Conservation (phyloP, 495 filamentous ascomycete genomes). For the Annulohypoxylon nitens region DNA sequence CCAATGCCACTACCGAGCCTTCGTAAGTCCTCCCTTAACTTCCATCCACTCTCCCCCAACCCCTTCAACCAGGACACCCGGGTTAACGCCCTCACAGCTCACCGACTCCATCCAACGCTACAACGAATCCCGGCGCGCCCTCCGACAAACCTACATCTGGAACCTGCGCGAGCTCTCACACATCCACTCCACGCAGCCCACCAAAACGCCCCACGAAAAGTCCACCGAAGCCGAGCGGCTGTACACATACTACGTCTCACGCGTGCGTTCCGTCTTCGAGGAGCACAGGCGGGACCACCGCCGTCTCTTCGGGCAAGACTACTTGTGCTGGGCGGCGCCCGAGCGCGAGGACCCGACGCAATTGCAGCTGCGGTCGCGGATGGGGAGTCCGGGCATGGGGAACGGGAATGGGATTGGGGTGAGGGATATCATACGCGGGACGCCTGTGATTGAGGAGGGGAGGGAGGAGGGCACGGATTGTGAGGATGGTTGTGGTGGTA, state of each 20-base stretch:
- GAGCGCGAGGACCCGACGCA: conserved; percentile 32
- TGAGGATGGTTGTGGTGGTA: not conserved
- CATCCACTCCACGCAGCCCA: conserved; percentile 35
- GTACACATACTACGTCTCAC: conserved; percentile 49
- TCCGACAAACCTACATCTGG: conserved; percentile 45
- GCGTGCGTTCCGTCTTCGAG: conserved; percentile 47
- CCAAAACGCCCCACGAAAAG: conserved; percentile 35
- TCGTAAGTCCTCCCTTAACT: conserved; percentile 39
- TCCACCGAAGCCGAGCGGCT: conserved; percentile 41
- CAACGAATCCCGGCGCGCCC: conserved; percentile 30
- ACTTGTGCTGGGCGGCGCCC: conserved; percentile 44
- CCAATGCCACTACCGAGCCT: conserved; percentile 46
- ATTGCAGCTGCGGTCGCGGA: not conserved
- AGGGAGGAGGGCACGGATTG: not conserved
- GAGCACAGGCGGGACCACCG: conserved; percentile 48
- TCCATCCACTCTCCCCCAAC: not conserved
- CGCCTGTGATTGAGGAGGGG: conserved; percentile 14
- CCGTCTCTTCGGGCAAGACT: conserved; percentile 45
- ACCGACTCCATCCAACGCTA: conserved; percentile 47
- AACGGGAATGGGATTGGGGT: not conserved
- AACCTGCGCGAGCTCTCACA: conserved; percentile 44
- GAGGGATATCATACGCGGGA: not conserved
- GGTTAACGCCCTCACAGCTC: conserved; percentile 33
- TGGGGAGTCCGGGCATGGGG: not conserved
- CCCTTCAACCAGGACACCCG: not conserved